A percentile compares a stretch with the other conserved stretches of the same genome.
These are phyloP conservation scores for Sarcocystis neurona DNA, from an alignment of 169 alveolate species.

Conservation along the genomic window DNA sequence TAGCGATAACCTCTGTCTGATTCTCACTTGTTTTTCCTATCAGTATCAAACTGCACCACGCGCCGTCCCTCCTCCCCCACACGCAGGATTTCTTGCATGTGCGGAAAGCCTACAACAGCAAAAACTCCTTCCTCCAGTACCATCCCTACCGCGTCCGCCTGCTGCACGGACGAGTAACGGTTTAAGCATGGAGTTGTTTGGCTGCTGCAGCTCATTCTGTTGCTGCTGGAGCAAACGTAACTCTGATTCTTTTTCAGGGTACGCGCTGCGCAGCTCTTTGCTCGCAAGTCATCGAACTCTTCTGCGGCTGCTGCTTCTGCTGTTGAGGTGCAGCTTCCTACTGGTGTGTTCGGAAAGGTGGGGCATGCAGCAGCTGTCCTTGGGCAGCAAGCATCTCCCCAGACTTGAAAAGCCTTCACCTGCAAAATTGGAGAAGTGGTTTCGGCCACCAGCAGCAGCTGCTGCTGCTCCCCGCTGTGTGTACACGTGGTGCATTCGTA, in stretches of 20 bases:
- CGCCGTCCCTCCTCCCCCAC: conserved; percentile 5
- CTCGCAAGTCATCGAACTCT: not conserved
- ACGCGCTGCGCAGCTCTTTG: no score
- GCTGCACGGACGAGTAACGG: not conserved
- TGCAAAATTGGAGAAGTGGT: conserved; percentile 24
- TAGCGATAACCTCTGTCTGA: no score
- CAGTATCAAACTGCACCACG: not conserved
- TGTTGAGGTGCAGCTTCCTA: no score
- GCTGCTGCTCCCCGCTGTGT: not conserved
- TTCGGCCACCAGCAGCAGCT: not conserved
- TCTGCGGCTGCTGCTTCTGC: not conserved
- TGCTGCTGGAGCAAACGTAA: no score
- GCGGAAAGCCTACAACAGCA: not conserved
- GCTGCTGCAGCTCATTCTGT: not conserved
- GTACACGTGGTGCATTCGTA: not conserved
- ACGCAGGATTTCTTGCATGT: not conserved
- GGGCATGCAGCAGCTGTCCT: no score
- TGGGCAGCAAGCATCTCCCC: no score
- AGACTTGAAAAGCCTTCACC: not conserved
- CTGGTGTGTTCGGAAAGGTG: no score
- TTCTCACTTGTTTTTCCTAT: conserved; percentile 9
- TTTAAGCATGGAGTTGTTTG: no score
- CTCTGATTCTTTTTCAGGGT: no score
- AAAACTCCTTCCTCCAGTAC: conserved; percentile 28
- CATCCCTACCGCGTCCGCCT: conserved; percentile 1